A percentile compares a stretch with the other conserved stretches of the same genome.
These are phyloP conservation scores for Phytophthora melonis DNA, from an alignment of 352 stramenopile genomes.

Conservation along the genomic window DNA sequence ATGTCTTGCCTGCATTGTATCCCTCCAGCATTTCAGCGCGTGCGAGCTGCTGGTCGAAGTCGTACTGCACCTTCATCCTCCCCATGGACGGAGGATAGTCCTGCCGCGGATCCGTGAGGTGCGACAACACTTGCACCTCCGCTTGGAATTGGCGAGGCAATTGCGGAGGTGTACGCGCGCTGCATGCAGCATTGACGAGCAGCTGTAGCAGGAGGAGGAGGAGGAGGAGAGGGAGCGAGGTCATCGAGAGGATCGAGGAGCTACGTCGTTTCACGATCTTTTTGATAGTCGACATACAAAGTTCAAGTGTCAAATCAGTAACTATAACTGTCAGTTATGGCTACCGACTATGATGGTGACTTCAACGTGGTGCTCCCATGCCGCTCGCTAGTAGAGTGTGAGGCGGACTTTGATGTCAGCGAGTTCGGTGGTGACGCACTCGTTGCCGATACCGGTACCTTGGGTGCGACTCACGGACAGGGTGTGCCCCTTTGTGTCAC, in stretches of 20 bases:
- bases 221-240: conserved; percentile 10
- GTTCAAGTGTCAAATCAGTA: conserved; percentile 12
- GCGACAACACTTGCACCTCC: conserved; percentile 63
- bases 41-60: conserved; percentile 66
- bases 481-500: neutral
- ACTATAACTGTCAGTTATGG: conserved; percentile 3
- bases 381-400: neutral
- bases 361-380: conserved; percentile 10
- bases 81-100: conserved; percentile 66
- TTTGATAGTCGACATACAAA: conserved; percentile 27
- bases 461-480: conserved; percentile 1
- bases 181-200: conserved; percentile 6
- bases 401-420: conserved; percentile 10
- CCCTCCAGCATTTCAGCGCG: conserved; percentile 67
- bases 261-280: conserved; percentile 36
- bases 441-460: neutral
- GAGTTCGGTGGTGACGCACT: conserved; percentile 4
- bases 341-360: conserved; percentile 11
- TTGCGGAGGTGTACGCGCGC: conserved; percentile 24
- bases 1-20: conserved; percentile 78
- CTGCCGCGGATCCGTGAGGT: conserved; percentile 66
- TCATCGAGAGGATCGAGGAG: conserved; percentile 4
- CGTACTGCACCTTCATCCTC: conserved; percentile 69
- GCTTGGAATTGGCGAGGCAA: conserved; percentile 71
- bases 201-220: conserved; percentile 23